phyloP scores from a whole-genome alignment of 176 grass and related monocot species.

The Alopecurus myosuroides region DNA sequence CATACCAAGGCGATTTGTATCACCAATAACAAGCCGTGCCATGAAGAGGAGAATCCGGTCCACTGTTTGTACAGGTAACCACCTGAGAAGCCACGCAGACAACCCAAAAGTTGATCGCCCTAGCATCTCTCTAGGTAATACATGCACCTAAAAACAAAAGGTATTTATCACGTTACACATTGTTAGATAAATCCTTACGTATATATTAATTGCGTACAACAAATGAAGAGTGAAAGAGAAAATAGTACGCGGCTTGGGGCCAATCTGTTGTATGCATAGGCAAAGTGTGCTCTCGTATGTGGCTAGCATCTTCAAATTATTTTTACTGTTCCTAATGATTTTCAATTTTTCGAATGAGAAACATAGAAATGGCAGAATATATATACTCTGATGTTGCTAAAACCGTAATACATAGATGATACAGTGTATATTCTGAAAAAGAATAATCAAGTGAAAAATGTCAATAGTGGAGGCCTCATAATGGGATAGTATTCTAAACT shows the following conservation, averaged over 20 bases:
- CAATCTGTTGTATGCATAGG: too few relatives aligned
- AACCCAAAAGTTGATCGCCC: conserved; percentile 72
- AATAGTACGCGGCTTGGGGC: too few relatives aligned
- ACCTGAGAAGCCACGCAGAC: conserved; percentile 59
- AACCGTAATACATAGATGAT: conserved; percentile 12
- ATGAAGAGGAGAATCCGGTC: conserved; percentile 57
- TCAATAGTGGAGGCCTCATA: neutral
- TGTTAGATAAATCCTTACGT: neutral
- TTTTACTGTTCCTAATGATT: conserved; percentile 6
- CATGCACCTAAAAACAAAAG: conserved; percentile 62
- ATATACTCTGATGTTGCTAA: too few relatives aligned
- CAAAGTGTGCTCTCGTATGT: conserved; percentile 43
- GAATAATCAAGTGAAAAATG: neutral
- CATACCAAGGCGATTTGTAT: conserved; percentile 50
- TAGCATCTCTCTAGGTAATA: conserved; percentile 75
- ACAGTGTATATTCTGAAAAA: conserved; percentile 8
- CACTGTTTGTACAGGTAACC: conserved; percentile 33
- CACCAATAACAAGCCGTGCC: conserved; percentile 46
- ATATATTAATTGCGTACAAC: neutral
- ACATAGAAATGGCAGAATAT: neutral
- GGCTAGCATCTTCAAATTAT: conserved; percentile 22
- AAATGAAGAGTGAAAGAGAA: conserved; percentile 19
- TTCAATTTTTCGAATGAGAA: conserved; percentile 31
- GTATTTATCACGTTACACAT: neutral
- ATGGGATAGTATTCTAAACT: neutral